Conservation (phyloP, 2,329 filamentous ascomycete species). For the Epichloe typhina region DNA sequence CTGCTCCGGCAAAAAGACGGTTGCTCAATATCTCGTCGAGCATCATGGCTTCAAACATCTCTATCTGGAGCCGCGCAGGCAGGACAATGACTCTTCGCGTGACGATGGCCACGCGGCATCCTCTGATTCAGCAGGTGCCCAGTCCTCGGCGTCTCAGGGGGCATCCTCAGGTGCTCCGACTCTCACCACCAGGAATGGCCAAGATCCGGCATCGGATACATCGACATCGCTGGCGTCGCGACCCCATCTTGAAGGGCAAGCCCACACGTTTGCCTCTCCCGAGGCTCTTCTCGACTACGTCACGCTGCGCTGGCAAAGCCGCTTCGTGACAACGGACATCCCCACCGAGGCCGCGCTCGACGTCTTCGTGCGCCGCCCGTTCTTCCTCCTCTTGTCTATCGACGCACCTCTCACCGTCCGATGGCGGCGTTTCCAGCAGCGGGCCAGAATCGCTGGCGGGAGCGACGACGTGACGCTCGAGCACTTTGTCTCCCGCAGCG, state of each 20-base stretch:
- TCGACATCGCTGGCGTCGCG: slow-evolving; percentile 14
- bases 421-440: slow-evolving; percentile 59
- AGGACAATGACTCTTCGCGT: background rate
- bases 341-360: slow-evolving; percentile 62
- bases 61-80: slow-evolving; percentile 30
- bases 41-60: slow-evolving; percentile 72
- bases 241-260: slow-evolving; percentile 6
- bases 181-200: slow-evolving; percentile 13
- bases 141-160: slow-evolving; percentile 5
- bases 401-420: slow-evolving; percentile 79
- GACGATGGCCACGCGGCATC: background rate
- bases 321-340: slow-evolving; percentile 79
- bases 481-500: slow-evolving; percentile 45
- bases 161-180: slow-evolving; percentile 13
- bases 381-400: slow-evolving; percentile 85
- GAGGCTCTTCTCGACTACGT: slow-evolving; percentile 70
- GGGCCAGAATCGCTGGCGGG: slow-evolving; percentile 11
- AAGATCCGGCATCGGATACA: slow-evolving; percentile 14
- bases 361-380: slow-evolving; percentile 64
- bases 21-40: slow-evolving; percentile 75
- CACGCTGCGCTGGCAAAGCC: slow-evolving; percentile 68
- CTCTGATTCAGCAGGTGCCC: slow-evolving; percentile 5
- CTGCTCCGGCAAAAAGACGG: slow-evolving; percentile 82
- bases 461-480: slow-evolving; percentile 31
- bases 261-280: slow-evolving; percentile 42